Evolutionary conservation across 176 grass and related monocot species (phyloP).

Genomic region (Musa acuminata): DNA sequence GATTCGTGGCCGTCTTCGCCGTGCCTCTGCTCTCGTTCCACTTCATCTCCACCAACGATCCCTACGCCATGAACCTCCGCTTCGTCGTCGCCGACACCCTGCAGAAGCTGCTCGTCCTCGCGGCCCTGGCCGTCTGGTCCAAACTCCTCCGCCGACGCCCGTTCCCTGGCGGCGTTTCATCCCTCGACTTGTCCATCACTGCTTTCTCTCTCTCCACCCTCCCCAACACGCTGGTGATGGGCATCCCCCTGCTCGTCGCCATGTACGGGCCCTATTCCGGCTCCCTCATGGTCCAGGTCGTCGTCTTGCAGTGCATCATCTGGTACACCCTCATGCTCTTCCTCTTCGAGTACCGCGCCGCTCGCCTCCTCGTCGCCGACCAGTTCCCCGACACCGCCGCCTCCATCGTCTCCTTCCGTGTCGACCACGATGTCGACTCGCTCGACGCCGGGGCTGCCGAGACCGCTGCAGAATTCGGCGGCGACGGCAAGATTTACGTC

Average conservation of each 20-base stretch:
- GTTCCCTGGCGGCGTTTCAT: slow-evolving; percentile 4
- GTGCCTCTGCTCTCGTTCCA: slow-evolving; percentile 81
- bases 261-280: slow-evolving; percentile 65
- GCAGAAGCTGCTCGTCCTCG: slow-evolving; percentile 67
- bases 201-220: slow-evolving; percentile 64
- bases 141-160: slow-evolving; percentile 12
- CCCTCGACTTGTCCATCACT: slow-evolving; percentile 64
- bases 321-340: slow-evolving; percentile 95
- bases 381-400: slow-evolving; percentile 75
- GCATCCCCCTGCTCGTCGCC: slow-evolving; percentile 65
- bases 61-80: too few species aligned
- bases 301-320: slow-evolving; percentile 89
- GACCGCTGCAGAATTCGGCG: slow-evolving; percentile 53
- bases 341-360: slow-evolving; percentile 84
- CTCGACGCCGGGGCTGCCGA: slow-evolving; percentile 47
- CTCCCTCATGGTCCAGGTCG: slow-evolving; percentile 70
- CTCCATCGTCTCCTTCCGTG: slow-evolving; percentile 46
- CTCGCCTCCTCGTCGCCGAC: slow-evolving; percentile 44
- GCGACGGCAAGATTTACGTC: slow-evolving; percentile 55
- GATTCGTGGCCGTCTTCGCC: too few species aligned
- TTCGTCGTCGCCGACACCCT: slow-evolving; percentile 55
- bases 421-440: slow-evolving; percentile 58
- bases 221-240: slow-evolving; percentile 83
- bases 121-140: slow-evolving; percentile 36
- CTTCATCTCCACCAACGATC: slow-evolving; percentile 52